Base-by-base conservation (phyloP, 2,329 filamentous ascomycete species). In the Domatiomyces catenatus region DNA sequence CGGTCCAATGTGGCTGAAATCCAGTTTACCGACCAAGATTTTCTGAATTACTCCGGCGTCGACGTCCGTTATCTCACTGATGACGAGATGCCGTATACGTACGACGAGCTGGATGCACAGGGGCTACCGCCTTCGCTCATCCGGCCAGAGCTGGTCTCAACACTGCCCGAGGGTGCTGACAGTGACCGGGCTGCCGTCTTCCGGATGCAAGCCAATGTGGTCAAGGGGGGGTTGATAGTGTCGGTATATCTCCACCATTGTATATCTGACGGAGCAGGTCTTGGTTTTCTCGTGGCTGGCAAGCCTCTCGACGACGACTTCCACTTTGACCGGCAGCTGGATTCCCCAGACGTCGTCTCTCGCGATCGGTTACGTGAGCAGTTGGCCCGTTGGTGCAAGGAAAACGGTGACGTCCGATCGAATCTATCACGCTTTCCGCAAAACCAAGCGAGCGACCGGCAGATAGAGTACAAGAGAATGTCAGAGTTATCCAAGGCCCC, bases 211-310 rank as follows among this genome's bases (percentile, higher is more conserved):
- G 58, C 54, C 43, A 60, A 60, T 48, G 49, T 60, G 8, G 51
- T 60, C 12, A 50, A 55, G 47, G 58, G 58, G 18, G 58, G 58
- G 4, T 28, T 60, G 43, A 56, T 60, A 19, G 52, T 60, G 17
- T 58, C 57, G 4, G 42, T 58, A 24, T 60, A 59, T 46, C 51
- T 60, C 15, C 58, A 60, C 36, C 58, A 60, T 46, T 59, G 58
- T 52, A 54, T 59, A 48, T 58, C 57, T 19, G 58, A 60, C 42
- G 58, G 58, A 20, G 56, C 56, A 7, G 57, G 58, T 18, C 46
- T 57, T 44, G 56, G 53, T 26, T 47, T 52, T 46, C 42, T 60
- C 28, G 50, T 56, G 8, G 54, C 58, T 20, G 58, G 58, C 17
- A 55, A 50, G 43, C 28, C 58, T 2, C 50, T 58, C 12, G 47